Evolutionary conservation across 176 grass and related monocot species (phyloP).

Genomic region (Avena sativa): DNA sequence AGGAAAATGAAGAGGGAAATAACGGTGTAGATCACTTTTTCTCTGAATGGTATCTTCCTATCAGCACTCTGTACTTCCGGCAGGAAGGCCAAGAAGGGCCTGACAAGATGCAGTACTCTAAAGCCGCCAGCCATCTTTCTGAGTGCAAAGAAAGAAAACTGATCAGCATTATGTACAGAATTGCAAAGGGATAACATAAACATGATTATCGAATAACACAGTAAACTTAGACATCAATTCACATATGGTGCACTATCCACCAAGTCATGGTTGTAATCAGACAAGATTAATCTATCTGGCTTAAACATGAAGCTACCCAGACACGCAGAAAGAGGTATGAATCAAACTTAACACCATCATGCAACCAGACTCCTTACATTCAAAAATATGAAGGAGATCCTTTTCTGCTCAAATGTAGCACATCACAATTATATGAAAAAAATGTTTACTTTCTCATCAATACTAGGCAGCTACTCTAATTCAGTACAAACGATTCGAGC

Average conservation of each 20-base stretch:
- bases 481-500: neutral
- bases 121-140: slow-evolving; percentile 71
- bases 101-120: slow-evolving; percentile 72
- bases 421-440: neutral
- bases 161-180: slow-evolving; percentile 9
- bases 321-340: neutral
- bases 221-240: neutral
- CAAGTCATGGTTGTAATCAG: neutral
- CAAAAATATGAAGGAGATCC: neutral
- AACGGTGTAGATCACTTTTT: slow-evolving; percentile 85
- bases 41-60: slow-evolving; percentile 77
- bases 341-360: neutral
- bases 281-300: neutral
- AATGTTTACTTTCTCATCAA: neutral
- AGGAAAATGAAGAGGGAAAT: slow-evolving; percentile 81
- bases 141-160: neutral
- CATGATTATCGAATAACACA: neutral
- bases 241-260: neutral
- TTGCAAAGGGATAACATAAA: neutral
- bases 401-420: neutral
- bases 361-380: no score
- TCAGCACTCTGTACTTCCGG: slow-evolving; percentile 81
- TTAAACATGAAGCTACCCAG: neutral
- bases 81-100: slow-evolving; percentile 80
- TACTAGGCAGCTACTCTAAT: neutral